These are phyloP conservation scores for Kluyveromyces marxianus DNA, from an alignment of 1,139 yeast species.

Conservation along the genomic window DNA sequence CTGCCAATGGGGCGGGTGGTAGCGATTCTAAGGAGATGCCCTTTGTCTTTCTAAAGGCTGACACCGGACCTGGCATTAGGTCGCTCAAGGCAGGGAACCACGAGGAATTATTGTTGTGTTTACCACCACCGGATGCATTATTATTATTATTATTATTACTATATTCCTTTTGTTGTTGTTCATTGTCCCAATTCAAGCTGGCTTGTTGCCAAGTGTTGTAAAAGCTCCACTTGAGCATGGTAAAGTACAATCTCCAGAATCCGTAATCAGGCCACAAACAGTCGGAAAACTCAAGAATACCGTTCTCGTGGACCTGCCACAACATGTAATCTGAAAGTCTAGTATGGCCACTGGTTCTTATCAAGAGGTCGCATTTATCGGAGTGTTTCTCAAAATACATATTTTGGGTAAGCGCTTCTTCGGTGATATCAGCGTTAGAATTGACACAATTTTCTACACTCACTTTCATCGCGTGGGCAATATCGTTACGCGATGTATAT, in stretches of 20 bases:
- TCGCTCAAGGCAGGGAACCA: too few relatives aligned
- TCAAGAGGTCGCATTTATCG: conserved; percentile 70
- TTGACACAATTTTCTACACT: conserved; percentile 4
- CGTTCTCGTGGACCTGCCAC: conserved; percentile 68
- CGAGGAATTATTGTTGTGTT: too few relatives aligned
- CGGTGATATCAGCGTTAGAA: neutral
- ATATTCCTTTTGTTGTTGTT: neutral
- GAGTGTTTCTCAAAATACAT: conserved; percentile 55
- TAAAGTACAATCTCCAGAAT: conserved; percentile 40
- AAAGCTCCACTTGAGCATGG: conserved; percentile 49
- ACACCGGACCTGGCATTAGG: neutral
- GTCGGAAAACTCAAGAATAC: conserved; percentile 66
- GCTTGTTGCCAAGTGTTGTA: conserved; percentile 22
- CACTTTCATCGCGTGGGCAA: conserved; percentile 50
- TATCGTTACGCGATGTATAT: conserved; percentile 90
- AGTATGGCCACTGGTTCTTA: conserved; percentile 82
- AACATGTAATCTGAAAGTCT: conserved; percentile 82
- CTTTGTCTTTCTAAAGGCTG: neutral
- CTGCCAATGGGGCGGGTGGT: conserved; percentile 12
- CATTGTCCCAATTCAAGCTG: neutral
- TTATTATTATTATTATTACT: neutral
- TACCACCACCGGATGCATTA: too few relatives aligned
- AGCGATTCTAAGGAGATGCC: conserved; percentile 9
- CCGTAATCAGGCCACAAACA: conserved; percentile 85
- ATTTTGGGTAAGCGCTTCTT: conserved; percentile 36